Evolutionary conservation across 2,329 filamentous ascomycete genomes (phyloP).

Genomic region (Dendryphion nanum): DNA sequence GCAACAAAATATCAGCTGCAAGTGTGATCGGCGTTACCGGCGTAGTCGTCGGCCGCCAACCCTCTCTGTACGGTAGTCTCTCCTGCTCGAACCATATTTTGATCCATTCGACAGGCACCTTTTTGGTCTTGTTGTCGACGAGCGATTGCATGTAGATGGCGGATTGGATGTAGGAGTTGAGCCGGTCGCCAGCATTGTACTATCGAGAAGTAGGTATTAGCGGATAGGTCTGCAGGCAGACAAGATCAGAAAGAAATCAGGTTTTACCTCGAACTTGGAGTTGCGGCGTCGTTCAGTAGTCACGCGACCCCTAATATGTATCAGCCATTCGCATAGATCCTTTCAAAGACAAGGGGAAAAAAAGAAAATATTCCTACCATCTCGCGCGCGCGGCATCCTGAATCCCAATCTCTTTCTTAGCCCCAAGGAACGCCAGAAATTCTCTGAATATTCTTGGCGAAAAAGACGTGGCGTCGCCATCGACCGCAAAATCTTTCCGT

Average conservation of each 20-base stretch:
- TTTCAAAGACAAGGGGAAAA: background rate
- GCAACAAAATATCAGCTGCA: background rate
- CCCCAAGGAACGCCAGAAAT: conserved; percentile 13
- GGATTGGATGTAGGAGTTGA: conserved; percentile 20
- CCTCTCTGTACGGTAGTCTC: conserved; percentile 18
- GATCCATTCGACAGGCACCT: conserved; percentile 14
- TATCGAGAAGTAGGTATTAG: no score
- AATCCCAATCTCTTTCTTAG: conserved; percentile 2
- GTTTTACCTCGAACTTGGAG: conserved; percentile 16
- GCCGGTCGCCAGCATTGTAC: conserved; percentile 10
- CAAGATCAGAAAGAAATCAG: no score
- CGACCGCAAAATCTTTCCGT: conserved; percentile 20
- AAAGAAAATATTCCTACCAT: conserved; percentile 4
- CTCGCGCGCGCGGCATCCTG: conserved; percentile 7
- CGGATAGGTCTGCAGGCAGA: no score
- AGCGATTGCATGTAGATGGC: conserved; percentile 16
- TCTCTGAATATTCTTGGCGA: conserved; percentile 21
- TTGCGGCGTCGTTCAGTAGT: conserved; percentile 11
- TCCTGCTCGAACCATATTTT: conserved; percentile 26
- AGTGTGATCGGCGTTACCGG: background rate
- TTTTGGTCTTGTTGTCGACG: conserved; percentile 11
- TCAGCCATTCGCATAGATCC: background rate
- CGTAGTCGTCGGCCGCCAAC: conserved; percentile 14
- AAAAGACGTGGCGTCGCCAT: conserved; percentile 24
- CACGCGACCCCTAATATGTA: conserved; percentile 11